Evolutionary conservation across 768 basidiomycete genomes (phyloP).

Genomic region (Panus rudis): DNA sequence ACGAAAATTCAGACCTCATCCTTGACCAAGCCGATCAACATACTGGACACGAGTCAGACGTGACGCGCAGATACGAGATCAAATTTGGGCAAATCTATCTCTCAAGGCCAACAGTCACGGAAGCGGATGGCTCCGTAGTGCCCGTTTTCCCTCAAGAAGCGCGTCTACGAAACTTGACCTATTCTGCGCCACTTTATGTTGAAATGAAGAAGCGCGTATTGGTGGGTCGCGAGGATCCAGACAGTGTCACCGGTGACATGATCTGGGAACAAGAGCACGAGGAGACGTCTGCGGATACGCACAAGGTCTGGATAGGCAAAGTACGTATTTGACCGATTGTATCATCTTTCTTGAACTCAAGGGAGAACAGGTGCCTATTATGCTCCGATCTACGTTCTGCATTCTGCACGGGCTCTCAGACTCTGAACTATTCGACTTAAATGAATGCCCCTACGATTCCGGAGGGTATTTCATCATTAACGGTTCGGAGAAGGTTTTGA

Average conservation of each 20-base stretch:
- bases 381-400: constrained; percentile 95
- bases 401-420: constrained; percentile 77
- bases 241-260: constrained; percentile 74
- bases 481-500: constrained; percentile 98
- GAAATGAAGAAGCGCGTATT: constrained; percentile 89
- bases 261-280: constrained; percentile 71
- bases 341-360: background rate
- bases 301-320: constrained; percentile 94
- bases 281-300: constrained; percentile 53
- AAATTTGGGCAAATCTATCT: constrained; percentile 98
- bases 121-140: constrained; percentile 89
- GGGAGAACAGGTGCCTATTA: constrained; percentile 81
- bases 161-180: constrained; percentile 88
- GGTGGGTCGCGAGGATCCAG: constrained; percentile 72
- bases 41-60: constrained; percentile 73
- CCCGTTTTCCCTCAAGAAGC: constrained; percentile 98
- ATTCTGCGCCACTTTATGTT: constrained; percentile 91
- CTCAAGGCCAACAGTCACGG: constrained; percentile 89
- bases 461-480: constrained; percentile 99
- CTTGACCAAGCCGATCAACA: constrained; percentile 96
- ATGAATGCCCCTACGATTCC: constrained; percentile 97
- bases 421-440: constrained; percentile 79
- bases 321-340: constrained; percentile 33
- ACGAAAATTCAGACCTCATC: constrained; percentile 92
- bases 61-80: constrained; percentile 92